These are phyloP conservation scores for Zygoascus biomembranicola DNA, from an alignment of 805 yeast species.

Conservation along the genomic window DNA sequence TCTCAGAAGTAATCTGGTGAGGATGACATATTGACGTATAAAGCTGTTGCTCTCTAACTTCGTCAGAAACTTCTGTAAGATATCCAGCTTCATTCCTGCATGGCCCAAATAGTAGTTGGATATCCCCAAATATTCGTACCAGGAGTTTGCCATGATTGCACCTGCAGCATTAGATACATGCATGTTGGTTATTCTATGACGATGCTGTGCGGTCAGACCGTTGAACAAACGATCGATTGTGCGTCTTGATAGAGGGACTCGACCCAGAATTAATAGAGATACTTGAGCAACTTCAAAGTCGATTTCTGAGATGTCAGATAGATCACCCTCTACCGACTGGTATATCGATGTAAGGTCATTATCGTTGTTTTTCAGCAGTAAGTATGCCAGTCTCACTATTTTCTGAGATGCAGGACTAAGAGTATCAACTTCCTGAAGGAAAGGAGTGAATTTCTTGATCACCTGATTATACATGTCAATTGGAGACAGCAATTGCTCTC, in stretches of 20 bases:
- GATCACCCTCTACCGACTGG: not conserved
- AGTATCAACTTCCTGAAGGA: not conserved
- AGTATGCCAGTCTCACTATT: not conserved
- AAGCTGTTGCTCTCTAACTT: not conserved
- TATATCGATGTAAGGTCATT: not conserved
- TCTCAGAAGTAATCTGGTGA: not conserved
- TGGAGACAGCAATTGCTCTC: not conserved
- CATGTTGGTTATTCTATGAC: not conserved
- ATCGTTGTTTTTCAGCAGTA: not conserved
- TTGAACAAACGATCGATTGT: not conserved
- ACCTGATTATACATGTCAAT: not conserved
- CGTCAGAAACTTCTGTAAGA: not conserved
- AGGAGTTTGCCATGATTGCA: not conserved
- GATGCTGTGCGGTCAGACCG: not conserved
- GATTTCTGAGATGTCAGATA: not conserved
- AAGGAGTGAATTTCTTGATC: constrained; percentile 3
- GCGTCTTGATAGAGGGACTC: not conserved
- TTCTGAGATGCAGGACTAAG: not conserved
- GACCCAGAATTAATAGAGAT: not conserved
- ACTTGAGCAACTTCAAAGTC: not conserved
- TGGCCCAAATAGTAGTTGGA: not conserved
- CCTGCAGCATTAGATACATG: not conserved
- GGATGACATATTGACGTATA: not conserved
- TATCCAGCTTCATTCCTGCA: not conserved
- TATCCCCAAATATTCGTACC: constrained; percentile 1